Conservation (phyloP, 2,329 filamentous ascomycete genomes). For the Trichophyton benhamiae region DNA sequence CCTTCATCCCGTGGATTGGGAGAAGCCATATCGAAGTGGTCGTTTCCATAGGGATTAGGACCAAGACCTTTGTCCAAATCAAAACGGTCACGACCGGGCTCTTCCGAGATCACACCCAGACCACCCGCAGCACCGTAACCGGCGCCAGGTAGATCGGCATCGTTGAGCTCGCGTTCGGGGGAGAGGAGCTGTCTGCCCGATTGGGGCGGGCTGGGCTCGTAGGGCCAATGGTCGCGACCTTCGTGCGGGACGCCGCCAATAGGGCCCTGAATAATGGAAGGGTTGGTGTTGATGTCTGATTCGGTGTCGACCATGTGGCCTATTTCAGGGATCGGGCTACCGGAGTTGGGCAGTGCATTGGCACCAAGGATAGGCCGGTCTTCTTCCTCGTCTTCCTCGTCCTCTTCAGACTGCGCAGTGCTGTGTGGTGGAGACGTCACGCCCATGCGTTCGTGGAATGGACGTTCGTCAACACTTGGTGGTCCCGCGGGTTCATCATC, state of each 20-base stretch:
- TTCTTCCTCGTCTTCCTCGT: constrained; percentile 15
- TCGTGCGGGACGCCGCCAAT: constrained; percentile 45
- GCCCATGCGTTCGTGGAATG: constrained; percentile 29
- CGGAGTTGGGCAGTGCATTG: constrained; percentile 55
- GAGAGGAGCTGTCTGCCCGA: constrained; percentile 26
- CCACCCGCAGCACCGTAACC: constrained; percentile 1
- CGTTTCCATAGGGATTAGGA: constrained; percentile 24
- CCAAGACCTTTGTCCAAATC: constrained; percentile 14
- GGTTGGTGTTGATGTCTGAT: constrained; percentile 65
- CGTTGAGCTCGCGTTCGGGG: constrained; percentile 19
- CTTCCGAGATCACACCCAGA: constrained; percentile 29
- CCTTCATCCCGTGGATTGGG: constrained; percentile 69
- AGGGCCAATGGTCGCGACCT: constrained; percentile 43
- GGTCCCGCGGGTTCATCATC: constrained; percentile 31
- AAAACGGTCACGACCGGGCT: constrained; percentile 37
- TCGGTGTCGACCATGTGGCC: constrained; percentile 49
- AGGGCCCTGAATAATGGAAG: constrained; percentile 67
- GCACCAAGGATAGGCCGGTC: constrained; percentile 49
- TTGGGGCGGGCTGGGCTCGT: constrained; percentile 41
- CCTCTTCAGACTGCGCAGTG: constrained; percentile 33
- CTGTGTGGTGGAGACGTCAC: constrained; percentile 44
- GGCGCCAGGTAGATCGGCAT: constrained; percentile 4
- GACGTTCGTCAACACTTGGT: constrained; percentile 26
- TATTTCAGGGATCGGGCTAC: constrained; percentile 65
- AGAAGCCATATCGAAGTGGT: constrained; percentile 37